Percentiles rank a stretch among this genome's conserved stretches.
These are phyloP conservation scores for Chloromonas sp. DNA, from an alignment of 163 green algal species.

Conservation along the genomic window DNA sequence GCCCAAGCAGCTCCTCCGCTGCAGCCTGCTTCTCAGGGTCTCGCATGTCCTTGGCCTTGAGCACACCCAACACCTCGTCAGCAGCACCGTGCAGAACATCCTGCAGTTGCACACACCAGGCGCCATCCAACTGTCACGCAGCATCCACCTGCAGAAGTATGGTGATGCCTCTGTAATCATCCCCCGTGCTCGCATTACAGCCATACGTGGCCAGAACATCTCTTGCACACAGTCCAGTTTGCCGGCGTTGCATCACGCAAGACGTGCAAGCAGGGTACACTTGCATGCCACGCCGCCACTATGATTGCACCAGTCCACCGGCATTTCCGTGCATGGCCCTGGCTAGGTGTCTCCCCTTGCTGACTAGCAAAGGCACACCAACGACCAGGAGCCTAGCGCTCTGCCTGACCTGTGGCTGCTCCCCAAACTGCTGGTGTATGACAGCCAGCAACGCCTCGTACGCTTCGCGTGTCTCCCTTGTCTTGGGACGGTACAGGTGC, in stretches of 20 bases:
- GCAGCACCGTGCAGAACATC: slow-evolving; percentile 92
- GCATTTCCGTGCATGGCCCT: too few species aligned
- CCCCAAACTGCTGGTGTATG: slow-evolving; percentile 82
- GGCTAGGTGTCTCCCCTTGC: neutral
- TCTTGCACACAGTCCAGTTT: too few species aligned
- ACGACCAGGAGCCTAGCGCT: neutral
- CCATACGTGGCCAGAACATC: too few species aligned
- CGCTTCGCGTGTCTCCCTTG: slow-evolving; percentile 81
- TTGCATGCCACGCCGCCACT: neutral
- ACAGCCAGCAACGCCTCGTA: slow-evolving; percentile 86
- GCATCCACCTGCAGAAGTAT: too few species aligned
- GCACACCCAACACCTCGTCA: slow-evolving; percentile 88
- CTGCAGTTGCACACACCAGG: slow-evolving; percentile 7
- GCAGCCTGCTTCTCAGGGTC: slow-evolving; percentile 38
- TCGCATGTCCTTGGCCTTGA: slow-evolving; percentile 79
- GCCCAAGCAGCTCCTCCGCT: slow-evolving; percentile 73
- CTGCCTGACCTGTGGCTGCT: slow-evolving; percentile 67
- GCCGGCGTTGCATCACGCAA: neutral
- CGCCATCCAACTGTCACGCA: too few species aligned
- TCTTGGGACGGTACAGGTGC: slow-evolving; percentile 75
- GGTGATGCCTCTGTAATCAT: too few species aligned
- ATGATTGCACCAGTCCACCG: neutral
- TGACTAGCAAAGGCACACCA: neutral
- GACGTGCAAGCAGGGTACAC: neutral
- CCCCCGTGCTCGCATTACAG: too few species aligned